Evolutionary conservation across 2,329 filamentous ascomycete species (phyloP), one percentile per base, ranked within the genome.

Genomic region (Endothia cerciana): DNA sequence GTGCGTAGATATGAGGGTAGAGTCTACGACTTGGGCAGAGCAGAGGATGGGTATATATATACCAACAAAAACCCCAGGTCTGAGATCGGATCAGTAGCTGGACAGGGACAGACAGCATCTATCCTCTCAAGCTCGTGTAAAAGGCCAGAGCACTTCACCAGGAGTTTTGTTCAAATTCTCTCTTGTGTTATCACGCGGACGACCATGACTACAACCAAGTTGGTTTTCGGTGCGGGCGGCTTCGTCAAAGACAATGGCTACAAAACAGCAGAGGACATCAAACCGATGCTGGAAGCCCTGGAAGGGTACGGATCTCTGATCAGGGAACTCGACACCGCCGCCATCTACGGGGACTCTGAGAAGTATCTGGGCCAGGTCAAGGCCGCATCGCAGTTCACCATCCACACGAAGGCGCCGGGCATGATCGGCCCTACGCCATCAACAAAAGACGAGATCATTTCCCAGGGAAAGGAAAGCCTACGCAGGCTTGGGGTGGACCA

Each of bases 351-450:
- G 15, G 62, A 66, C 0, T 70, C 72, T 2, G 72, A 74, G 66
- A 58, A 64, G 22, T 41, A n/a, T 0, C 68, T 73, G 2, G 73
- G 72, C 45, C 19, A 66, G 53, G 47, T 25, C 25, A 56, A 64
- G 19, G 69, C 69, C 36, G 56, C 69, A n/a, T 63, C 67, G 28
- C 68, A 68, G 10, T 70, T 75, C 53, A 59, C 66, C 15, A 58
- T 75, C 33, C 71, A 72, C 53, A 74, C 73, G 2, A 75, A 75
- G 33, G 25, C 38, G 7, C 41, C 60, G 1, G 69, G 68, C 28
- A n/a, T 60, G 22, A 30, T 58, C 15, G n/a, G 15, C 40, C 43
- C 61, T 17, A 47, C 47, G 17, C 65, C 65, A 10, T 58, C 68
- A 0, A 71, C 60, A 1, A 65, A 68, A 55, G 71, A 68, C 17